A percentile compares a stretch with the other conserved stretches of the same genome.
Evolutionary conservation across 108 stramenopile species (phyloP).

Genomic region (Skeletonema tropicum): DNA sequence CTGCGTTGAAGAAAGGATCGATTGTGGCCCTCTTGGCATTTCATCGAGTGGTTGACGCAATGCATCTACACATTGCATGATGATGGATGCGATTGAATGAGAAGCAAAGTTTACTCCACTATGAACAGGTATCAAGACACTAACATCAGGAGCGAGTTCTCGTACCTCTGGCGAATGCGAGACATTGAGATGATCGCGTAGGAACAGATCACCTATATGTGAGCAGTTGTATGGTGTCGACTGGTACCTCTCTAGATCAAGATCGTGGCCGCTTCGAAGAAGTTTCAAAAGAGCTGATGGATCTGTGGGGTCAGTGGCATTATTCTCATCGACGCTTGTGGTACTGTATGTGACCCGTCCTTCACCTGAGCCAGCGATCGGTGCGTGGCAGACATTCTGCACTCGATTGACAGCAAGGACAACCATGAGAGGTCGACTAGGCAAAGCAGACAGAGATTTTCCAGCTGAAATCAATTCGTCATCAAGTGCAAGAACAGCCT

Average conservation of each 20-base stretch:
- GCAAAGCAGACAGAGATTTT: conserved; percentile 27
- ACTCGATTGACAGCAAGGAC: conserved; percentile 53
- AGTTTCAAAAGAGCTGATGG: conserved; percentile 24
- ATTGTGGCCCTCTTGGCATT: neutral
- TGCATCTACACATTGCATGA: conserved; percentile 36
- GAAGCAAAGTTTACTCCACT: conserved; percentile 34
- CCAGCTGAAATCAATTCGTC: neutral
- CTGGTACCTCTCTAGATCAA: conserved; percentile 37
- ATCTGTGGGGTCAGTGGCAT: conserved; percentile 14
- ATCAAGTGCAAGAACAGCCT: neutral
- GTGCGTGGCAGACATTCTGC: conserved; percentile 48
- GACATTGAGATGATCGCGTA: neutral
- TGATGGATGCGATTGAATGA: conserved; percentile 42
- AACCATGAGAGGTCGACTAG: conserved; percentile 28
- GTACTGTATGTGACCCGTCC: neutral
- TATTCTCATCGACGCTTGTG: neutral
- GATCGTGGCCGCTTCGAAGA: conserved; percentile 8
- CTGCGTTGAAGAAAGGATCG: conserved; percentile 32
- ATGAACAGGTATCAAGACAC: conserved; percentile 52
- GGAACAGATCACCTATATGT: conserved; percentile 48
- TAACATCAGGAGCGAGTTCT: conserved; percentile 6
- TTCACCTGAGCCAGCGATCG: conserved; percentile 21
- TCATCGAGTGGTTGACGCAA: neutral
- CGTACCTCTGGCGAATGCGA: neutral
- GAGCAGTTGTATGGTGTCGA: conserved; percentile 32